These are phyloP conservation scores for Shiraia sp. DNA, from an alignment of 2,329 filamentous ascomycete species.

Conservation along the genomic window DNA sequence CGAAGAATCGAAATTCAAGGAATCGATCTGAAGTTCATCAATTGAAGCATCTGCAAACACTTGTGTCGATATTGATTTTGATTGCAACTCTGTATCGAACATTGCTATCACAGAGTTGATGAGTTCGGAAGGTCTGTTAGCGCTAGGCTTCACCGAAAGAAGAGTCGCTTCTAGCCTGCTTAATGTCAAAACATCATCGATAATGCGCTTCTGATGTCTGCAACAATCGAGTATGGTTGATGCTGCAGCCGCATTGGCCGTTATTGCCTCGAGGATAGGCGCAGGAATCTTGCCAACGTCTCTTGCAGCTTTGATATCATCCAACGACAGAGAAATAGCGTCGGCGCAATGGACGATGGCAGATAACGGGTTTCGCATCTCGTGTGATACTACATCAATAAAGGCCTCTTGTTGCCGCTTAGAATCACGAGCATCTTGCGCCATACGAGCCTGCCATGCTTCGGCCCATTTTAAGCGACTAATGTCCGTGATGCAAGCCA, in stretches of 20 bases:
- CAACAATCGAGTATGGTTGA: conserved; percentile 49
- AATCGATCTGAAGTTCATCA: conserved; percentile 35
- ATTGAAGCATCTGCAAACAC: conserved; percentile 40
- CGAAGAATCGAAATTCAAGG: conserved; percentile 46
- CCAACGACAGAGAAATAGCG: conserved; percentile 38
- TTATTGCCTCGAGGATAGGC: conserved; percentile 16
- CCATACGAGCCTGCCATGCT: conserved; percentile 34
- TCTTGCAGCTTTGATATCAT: conserved; percentile 15
- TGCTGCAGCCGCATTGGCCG: conserved; percentile 31
- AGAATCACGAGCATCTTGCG: conserved; percentile 38
- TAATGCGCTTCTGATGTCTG: conserved; percentile 50
- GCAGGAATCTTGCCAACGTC: conserved; percentile 12
- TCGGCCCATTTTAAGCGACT: conserved; percentile 40
- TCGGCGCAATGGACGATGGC: conserved; percentile 50
- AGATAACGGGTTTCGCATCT: conserved; percentile 49
- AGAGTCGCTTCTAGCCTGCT: conserved; percentile 49
- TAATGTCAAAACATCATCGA: conserved; percentile 51
- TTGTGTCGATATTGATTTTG: conserved; percentile 24
- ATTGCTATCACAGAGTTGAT: conserved; percentile 34
- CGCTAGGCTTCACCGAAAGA: conserved; percentile 44
- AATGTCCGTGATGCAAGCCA: conserved; percentile 41
- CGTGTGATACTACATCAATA: conserved; percentile 43
- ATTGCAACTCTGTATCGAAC: conserved; percentile 37
- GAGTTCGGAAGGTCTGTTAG: conserved; percentile 34
- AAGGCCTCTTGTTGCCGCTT: conserved; percentile 40